Base-by-base conservation (phyloP, 2,329 filamentous ascomycete genomes). In the Clathrospora elynae region DNA sequence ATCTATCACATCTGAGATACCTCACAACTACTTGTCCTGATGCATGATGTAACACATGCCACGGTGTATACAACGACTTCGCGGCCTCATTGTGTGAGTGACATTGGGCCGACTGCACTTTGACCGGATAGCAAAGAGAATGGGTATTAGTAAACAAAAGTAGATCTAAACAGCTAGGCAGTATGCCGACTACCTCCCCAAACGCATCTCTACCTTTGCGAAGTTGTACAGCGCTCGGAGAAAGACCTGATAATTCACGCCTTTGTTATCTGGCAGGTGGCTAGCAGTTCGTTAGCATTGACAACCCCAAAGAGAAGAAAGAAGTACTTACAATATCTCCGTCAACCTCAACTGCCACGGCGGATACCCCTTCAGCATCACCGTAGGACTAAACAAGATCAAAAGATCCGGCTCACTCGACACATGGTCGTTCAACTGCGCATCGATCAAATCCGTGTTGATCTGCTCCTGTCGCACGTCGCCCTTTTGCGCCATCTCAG, bases 261-360 rank as follows among this genome's bases (percentile, higher is more conserved):
- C 84, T 51, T 87, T 81, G 68, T 90, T 90, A 64, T 91, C 87
- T 42, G 80, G 79, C 9, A 88, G 54, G 44, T 75, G 70, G 54
- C 71, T 73, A 13, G 16, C 38, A 17, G 3, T 11, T 20, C 14
- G 43, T 63, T 32, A 59, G 57, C 28, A 31, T 22, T 14, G 29
- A 18, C 0, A 13, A 13, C 13, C 11, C 9, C 29, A 1, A 12
- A 2, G 4, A 22, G 6, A 14, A 26, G 13, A 33, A 25, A 10
- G 25, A 24, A 22, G 16, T 20, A 80, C 81, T 67, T 75, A 82
- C 66, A 91, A 96, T 44, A 99, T 96, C 76, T 99, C 93, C 0
- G 91, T 96, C 64, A 99, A 75, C 29, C 93, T 82, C 49, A 97
- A 81, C 72, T 96, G 93, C 93, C 93, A 99, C 1, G 93, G 93